Conservation (phyloP, 345 rosid genomes). For the Sapria himalayana region DNA sequence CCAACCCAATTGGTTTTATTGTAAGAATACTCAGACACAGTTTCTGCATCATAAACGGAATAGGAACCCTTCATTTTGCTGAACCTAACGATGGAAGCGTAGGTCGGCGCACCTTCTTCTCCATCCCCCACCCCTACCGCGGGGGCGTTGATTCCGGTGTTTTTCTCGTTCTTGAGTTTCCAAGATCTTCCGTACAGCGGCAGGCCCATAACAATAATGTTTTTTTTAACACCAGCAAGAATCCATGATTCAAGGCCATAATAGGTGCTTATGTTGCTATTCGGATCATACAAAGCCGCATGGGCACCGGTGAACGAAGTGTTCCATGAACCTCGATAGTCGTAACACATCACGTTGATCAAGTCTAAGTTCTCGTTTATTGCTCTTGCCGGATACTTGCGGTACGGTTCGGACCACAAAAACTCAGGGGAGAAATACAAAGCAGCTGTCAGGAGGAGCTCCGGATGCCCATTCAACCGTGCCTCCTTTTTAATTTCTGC, state of each 20-base stretch:
- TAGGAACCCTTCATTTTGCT: slow-evolving; percentile 16
- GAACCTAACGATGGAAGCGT: slow-evolving; percentile 12
- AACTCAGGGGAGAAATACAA: slow-evolving; percentile 26
- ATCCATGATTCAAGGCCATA: slow-evolving; percentile 35
- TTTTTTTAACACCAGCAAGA: slow-evolving; percentile 21
- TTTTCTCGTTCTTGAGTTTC: slow-evolving; percentile 25
- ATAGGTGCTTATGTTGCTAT: slow-evolving; percentile 34
- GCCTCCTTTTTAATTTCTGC: slow-evolving; percentile 19
- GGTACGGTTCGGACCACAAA: slow-evolving; percentile 3
- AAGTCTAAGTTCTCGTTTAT: slow-evolving; percentile 31
- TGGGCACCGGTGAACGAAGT: slow-evolving; percentile 21
- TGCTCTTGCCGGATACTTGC: slow-evolving; percentile 15
- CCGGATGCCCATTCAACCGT: slow-evolving; percentile 12
- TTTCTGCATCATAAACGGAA: slow-evolving; percentile 16
- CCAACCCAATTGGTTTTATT: slow-evolving; percentile 21
- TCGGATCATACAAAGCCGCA: slow-evolving; percentile 39
- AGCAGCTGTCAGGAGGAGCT: slow-evolving; percentile 32
- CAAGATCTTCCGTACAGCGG: slow-evolving; percentile 46
- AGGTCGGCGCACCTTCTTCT: slow-evolving; percentile 10
- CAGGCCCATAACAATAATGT: slow-evolving; percentile 38
- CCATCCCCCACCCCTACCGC: slow-evolving; percentile 20
- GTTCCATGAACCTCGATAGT: slow-evolving; percentile 33
- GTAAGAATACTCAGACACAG: slow-evolving; percentile 25
- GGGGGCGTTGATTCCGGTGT: slow-evolving; percentile 28
- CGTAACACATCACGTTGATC: slow-evolving; percentile 40